phyloP scores from a whole-genome alignment of 176 grass and related monocot genomes.

The Dendrocalamus sinicus region DNA sequence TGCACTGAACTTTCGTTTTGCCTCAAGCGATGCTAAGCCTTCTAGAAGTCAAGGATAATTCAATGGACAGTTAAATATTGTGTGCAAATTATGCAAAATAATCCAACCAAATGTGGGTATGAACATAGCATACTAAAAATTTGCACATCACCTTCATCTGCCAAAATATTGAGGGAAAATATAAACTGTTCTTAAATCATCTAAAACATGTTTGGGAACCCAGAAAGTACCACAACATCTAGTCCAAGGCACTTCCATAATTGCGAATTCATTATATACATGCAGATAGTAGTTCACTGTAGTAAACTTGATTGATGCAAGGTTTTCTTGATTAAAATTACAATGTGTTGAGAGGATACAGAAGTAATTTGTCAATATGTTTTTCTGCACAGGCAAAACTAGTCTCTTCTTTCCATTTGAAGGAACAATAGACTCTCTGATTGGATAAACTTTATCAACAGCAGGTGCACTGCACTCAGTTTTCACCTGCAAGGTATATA shows the following conservation, averaged over 20 bases:
- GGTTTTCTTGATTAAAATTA: conserved; percentile 23
- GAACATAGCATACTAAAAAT: conserved; percentile 6
- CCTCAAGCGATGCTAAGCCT: conserved; percentile 92
- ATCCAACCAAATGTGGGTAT: background rate
- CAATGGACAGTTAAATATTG: background rate
- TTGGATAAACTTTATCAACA: conserved; percentile 43
- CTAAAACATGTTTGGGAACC: conserved; percentile 10
- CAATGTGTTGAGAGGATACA: conserved; percentile 77
- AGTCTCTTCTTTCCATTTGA: conserved; percentile 67
- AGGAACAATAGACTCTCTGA: conserved; percentile 50
- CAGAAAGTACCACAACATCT: background rate
- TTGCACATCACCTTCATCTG: background rate
- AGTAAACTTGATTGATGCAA: conserved; percentile 35
- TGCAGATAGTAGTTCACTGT: conserved; percentile 14
- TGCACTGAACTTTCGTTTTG: conserved; percentile 90
- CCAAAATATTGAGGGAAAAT: conserved; percentile 7
- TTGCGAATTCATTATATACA: conserved; percentile 5
- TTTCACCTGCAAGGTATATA: conserved; percentile 57
- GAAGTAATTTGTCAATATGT: conserved; percentile 95
- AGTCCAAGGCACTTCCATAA: conserved; percentile 4
- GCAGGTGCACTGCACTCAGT: conserved; percentile 34
- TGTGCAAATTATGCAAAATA: conserved; percentile 36
- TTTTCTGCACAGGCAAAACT: conserved; percentile 91
- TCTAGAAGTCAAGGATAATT: conserved; percentile 64
- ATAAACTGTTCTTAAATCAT: conserved; percentile 24